Conservation (phyloP, 2,329 filamentous ascomycete genomes). For the Fusarium pilosicola region DNA sequence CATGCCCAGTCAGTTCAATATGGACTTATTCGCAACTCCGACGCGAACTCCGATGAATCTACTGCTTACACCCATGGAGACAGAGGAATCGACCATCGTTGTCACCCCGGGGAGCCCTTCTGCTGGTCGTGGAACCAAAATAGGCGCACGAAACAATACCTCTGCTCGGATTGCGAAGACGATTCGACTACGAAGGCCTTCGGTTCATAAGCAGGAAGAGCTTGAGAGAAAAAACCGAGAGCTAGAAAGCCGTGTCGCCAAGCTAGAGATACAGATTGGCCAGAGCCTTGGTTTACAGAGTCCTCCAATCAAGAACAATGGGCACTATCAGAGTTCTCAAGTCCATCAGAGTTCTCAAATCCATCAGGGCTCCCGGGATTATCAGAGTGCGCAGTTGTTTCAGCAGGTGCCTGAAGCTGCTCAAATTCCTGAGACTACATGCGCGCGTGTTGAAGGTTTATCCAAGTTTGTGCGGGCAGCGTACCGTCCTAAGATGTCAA, state of each 20-base stretch:
- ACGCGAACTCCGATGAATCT: neutral
- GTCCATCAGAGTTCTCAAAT: neutral
- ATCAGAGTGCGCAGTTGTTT: neutral
- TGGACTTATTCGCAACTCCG: neutral
- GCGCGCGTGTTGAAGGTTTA: neutral
- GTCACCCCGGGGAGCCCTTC: slow-evolving; percentile 31
- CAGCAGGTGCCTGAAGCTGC: neutral
- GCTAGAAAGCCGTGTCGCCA: slow-evolving; percentile 20
- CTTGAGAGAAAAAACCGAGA: slow-evolving; percentile 8
- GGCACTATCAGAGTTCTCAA: neutral
- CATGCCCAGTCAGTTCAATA: neutral
- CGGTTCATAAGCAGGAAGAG: neutral
- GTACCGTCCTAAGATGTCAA: neutral
- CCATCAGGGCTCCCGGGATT: neutral
- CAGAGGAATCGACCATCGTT: neutral
- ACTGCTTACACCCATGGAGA: slow-evolving; percentile 13
- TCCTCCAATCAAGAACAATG: neutral
- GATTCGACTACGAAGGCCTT: neutral
- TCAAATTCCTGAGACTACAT: neutral
- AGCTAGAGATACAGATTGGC: slow-evolving; percentile 22
- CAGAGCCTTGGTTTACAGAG: neutral
- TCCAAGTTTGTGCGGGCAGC: neutral
- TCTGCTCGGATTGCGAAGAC: neutral
- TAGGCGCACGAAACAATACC: neutral
- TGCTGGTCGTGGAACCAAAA: slow-evolving; percentile 6